Evolutionary conservation across 2,329 filamentous ascomycete genomes (phyloP).

Genomic region (Coniochaeta prunicola): DNA sequence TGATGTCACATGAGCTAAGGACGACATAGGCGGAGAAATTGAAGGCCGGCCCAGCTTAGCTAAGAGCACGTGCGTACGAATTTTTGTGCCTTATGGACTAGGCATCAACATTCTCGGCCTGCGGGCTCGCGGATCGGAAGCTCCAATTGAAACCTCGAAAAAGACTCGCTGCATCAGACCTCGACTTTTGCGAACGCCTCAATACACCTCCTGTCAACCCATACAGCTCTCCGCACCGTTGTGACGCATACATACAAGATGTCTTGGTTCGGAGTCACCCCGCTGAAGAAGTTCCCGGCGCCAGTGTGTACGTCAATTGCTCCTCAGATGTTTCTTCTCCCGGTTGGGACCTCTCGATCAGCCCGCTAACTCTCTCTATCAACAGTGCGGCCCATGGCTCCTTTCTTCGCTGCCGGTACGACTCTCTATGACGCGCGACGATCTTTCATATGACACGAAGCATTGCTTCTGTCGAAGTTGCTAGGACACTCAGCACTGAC

Average conservation of each 20-base stretch:
- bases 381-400: constrained; percentile 81
- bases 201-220: constrained; percentile 10
- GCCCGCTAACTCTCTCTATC: constrained; percentile 19
- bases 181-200: constrained; percentile 10
- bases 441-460: neutral
- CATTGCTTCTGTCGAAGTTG: neutral
- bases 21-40: neutral
- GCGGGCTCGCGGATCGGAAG: constrained; percentile 11
- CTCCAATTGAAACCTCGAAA: constrained; percentile 16
- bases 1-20: constrained; percentile 10
- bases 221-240: constrained; percentile 23
- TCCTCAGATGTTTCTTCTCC: constrained; percentile 5
- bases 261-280: constrained; percentile 62
- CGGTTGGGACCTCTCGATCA: constrained; percentile 6
- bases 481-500: constrained; percentile 10
- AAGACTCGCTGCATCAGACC: constrained; percentile 15
- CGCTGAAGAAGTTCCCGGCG: constrained; percentile 72
- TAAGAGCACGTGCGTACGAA: neutral
- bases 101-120: constrained; percentile 7
- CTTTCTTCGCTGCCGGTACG: constrained; percentile 94
- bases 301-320: constrained; percentile 63
- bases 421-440: constrained; percentile 14
- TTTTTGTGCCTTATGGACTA: constrained; percentile 7
- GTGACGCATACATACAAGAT: constrained; percentile 46
- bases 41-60: neutral